phyloP scores from a whole-genome alignment of 1,284 basidiomycete genomes.

The Ceratobasidium sp. region DNA sequence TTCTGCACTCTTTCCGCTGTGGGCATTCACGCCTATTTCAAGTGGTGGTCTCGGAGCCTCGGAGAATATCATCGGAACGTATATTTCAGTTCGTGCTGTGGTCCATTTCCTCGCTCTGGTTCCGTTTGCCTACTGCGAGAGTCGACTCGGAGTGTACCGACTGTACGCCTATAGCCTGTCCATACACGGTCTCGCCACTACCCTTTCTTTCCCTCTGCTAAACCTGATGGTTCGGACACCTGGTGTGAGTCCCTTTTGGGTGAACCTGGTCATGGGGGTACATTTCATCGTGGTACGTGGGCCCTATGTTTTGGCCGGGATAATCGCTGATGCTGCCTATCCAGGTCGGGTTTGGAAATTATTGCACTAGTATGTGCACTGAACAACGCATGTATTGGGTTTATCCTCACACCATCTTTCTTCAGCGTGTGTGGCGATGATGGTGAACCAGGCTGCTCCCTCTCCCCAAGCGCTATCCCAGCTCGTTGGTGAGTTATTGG shows the following conservation, averaged over 20 bases:
- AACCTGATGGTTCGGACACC: conserved; percentile 12
- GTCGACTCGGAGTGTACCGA: conserved; percentile 18
- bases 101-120: conserved; percentile 6
- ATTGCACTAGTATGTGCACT: conserved; percentile 21
- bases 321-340: not conserved
- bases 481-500: conserved; percentile 21
- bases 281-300: conserved; percentile 23
- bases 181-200: not conserved
- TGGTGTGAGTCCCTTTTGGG: not conserved
- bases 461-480: conserved; percentile 27
- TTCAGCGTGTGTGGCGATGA: conserved; percentile 40
- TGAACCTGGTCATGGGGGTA: not conserved
- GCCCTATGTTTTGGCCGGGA: not conserved
- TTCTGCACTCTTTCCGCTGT: conserved; percentile 21
- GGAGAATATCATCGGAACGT: conserved; percentile 17
- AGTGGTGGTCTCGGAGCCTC: conserved; percentile 37
- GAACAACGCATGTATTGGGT: not conserved
- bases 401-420: not conserved
- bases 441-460: conserved; percentile 39
- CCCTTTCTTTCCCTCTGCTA: conserved; percentile 17
- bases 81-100: conserved; percentile 27
- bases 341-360: conserved; percentile 18
- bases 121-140: conserved; percentile 39
- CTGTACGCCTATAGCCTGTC: conserved; percentile 36
- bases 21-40: conserved; percentile 36